Evolutionary conservation across 2,329 filamentous ascomycete species (phyloP).

Genomic region (Colletotrichum orbiculare): DNA sequence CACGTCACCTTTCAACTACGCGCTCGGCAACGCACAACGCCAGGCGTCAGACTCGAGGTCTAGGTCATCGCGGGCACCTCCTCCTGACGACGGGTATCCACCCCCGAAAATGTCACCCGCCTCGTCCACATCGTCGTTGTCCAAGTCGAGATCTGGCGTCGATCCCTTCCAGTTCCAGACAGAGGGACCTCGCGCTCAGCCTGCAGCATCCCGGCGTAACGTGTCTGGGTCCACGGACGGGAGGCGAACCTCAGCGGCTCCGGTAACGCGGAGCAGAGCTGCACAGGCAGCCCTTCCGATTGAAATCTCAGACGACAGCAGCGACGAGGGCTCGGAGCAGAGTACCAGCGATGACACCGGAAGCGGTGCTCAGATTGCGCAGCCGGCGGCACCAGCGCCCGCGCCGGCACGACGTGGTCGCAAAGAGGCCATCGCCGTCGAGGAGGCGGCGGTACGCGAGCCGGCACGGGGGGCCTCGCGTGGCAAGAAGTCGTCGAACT

Average conservation of each 20-base stretch:
- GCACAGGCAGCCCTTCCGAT: constrained; percentile 45
- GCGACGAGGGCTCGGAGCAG: constrained; percentile 44
- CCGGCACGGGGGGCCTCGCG: constrained; percentile 44
- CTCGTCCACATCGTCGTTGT: constrained; percentile 44
- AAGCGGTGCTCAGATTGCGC: constrained; percentile 48
- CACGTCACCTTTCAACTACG: constrained; percentile 58
- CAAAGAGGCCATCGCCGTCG: constrained; percentile 52
- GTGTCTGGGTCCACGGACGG: constrained; percentile 48
- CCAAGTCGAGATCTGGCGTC: constrained; percentile 42
- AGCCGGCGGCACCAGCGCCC: constrained; percentile 38
- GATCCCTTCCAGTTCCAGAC: constrained; percentile 68
- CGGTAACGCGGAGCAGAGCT: constrained; percentile 45
- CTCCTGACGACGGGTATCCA: constrained; percentile 46
- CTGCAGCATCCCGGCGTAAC: constrained; percentile 50
- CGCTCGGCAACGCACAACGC: constrained; percentile 53
- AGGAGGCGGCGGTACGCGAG: constrained; percentile 45
- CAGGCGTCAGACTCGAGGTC: constrained; percentile 57
- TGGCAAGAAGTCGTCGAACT: constrained; percentile 53
- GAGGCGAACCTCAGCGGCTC: constrained; percentile 42
- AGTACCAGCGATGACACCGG: constrained; percentile 51
- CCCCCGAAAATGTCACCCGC: constrained; percentile 40
- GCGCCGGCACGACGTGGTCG: constrained; percentile 36
- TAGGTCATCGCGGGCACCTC: constrained; percentile 46
- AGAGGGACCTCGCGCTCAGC: constrained; percentile 52
- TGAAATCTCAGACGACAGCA: constrained; percentile 43